phyloP scores from a whole-genome alignment of 352 stramenopile genomes.

The Hyaloperonospora arabidopsidis region DNA sequence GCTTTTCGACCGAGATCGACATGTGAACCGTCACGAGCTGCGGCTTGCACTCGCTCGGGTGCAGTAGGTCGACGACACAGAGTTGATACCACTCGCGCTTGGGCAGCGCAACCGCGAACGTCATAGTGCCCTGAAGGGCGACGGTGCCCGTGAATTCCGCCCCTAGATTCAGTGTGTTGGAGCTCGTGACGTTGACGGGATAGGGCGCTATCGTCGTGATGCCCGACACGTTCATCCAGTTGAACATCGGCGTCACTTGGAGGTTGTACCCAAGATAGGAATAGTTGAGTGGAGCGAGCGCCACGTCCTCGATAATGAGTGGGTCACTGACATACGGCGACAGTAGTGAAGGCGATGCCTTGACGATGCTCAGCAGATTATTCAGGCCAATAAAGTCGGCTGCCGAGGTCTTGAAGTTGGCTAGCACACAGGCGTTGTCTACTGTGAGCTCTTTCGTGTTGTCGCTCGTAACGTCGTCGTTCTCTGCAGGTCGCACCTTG shows the following conservation, averaged over 20 bases:
- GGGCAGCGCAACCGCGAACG: constrained; percentile 42
- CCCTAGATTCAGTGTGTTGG: constrained; percentile 32
- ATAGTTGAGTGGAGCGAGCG: constrained; percentile 34
- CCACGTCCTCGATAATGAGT: constrained; percentile 32
- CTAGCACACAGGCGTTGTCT: constrained; percentile 22
- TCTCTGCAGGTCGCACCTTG: too few species aligned
- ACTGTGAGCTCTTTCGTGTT: background rate
- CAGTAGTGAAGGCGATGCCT: constrained; percentile 27
- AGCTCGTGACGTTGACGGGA: constrained; percentile 39
- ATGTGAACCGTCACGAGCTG: constrained; percentile 34
- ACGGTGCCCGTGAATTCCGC: constrained; percentile 38
- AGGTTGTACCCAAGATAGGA: constrained; percentile 47
- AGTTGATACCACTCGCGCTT: constrained; percentile 59
- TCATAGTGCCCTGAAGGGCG: constrained; percentile 29
- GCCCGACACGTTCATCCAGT: constrained; percentile 38
- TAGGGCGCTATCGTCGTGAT: constrained; percentile 38
- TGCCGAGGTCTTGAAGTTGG: constrained; percentile 39
- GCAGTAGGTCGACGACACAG: constrained; percentile 48
- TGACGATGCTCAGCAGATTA: constrained; percentile 36
- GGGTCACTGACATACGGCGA: constrained; percentile 35
- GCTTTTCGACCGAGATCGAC: constrained; percentile 32
- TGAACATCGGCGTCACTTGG: constrained; percentile 36
- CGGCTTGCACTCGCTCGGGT: constrained; percentile 38
- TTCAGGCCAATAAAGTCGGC: constrained; percentile 44
- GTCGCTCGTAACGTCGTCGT: too few species aligned